Evolutionary conservation across 2,329 filamentous ascomycete species (phyloP).

Genomic region (Pseudogymnoascus sp.): DNA sequence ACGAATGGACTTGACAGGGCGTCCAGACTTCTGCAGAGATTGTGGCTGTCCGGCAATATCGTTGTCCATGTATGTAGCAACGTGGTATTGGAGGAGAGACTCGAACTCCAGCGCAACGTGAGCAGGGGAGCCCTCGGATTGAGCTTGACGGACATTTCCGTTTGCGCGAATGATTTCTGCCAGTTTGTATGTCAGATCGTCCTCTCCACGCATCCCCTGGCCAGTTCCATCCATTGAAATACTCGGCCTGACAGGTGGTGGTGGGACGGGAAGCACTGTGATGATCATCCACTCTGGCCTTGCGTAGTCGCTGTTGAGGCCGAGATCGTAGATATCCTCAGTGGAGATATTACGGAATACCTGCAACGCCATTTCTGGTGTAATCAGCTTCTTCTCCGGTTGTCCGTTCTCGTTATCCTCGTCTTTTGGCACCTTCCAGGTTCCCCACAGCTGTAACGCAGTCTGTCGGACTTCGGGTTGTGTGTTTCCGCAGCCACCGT

Average conservation of each 20-base stretch:
- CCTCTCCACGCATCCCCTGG: slow-evolving; percentile 87
- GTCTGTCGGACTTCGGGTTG: slow-evolving; percentile 85
- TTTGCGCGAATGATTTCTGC: slow-evolving; percentile 98
- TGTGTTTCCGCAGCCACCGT: slow-evolving; percentile 88
- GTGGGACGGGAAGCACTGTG: slow-evolving; percentile 88
- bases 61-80: slow-evolving; percentile 99
- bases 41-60: slow-evolving; percentile 94
- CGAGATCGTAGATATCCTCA: slow-evolving; percentile 76
- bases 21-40: slow-evolving; percentile 91
- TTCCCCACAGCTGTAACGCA: slow-evolving; percentile 73
- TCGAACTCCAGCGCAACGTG: slow-evolving; percentile 91
- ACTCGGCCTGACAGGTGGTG: slow-evolving; percentile 90
- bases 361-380: slow-evolving; percentile 74
- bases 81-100: slow-evolving; percentile 88
- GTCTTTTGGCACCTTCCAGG: slow-evolving; percentile 62
- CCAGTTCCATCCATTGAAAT: slow-evolving; percentile 95
- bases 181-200: slow-evolving; percentile 98
- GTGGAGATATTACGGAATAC: slow-evolving; percentile 81
- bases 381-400: slow-evolving; percentile 74
- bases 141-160: slow-evolving; percentile 83
- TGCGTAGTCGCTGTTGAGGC: slow-evolving; percentile 88
- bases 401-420: slow-evolving; percentile 61
- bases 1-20: slow-evolving; percentile 93
- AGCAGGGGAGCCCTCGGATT: slow-evolving; percentile 82
- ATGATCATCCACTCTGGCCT: slow-evolving; percentile 98